A percentile compares a stretch with the other conserved stretches of the same genome.
phyloP scores from a whole-genome alignment of 495 filamentous ascomycete species.

The Tuber brumale region DNA sequence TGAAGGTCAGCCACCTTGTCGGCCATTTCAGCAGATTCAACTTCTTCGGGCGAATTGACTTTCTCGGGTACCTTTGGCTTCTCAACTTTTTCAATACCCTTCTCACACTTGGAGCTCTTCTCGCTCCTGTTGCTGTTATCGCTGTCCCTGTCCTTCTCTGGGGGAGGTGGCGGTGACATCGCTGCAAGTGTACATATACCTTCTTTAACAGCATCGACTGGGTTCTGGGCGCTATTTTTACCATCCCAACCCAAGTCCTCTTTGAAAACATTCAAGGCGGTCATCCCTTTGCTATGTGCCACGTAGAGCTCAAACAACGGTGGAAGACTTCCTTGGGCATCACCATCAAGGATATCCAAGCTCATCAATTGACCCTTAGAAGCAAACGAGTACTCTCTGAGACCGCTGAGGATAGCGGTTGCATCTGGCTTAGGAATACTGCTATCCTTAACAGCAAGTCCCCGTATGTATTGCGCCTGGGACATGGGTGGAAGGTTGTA shows the following conservation, averaged over 20 bases:
- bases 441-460: slow-evolving; percentile 63
- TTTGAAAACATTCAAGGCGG: slow-evolving; percentile 73
- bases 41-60: background rate
- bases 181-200: slow-evolving; percentile 42
- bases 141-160: slow-evolving; percentile 49
- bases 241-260: slow-evolving; percentile 81
- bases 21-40: background rate
- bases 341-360: slow-evolving; percentile 71
- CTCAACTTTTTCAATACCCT: slow-evolving; percentile 22
- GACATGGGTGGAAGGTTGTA: slow-evolving; percentile 73
- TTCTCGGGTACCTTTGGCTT: slow-evolving; percentile 14
- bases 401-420: slow-evolving; percentile 90
- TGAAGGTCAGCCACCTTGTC: slow-evolving; percentile 2
- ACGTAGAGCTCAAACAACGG: slow-evolving; percentile 89
- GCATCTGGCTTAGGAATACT: slow-evolving; percentile 76
- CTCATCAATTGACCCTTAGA: slow-evolving; percentile 85
- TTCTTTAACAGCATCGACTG: slow-evolving; percentile 64
- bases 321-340: slow-evolving; percentile 48
- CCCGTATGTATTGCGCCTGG: slow-evolving; percentile 78
- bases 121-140: slow-evolving; percentile 42
- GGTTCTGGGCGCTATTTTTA: slow-evolving; percentile 73
- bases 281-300: slow-evolving; percentile 94
- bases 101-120: slow-evolving; percentile 44
- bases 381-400: slow-evolving; percentile 86
- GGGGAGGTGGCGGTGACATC: slow-evolving; percentile 38